Percentiles rank a stretch among this genome's conserved stretches.
phyloP scores from a whole-genome alignment of 768 basidiomycete genomes.

The Chalciporus sphaerocephalus region DNA sequence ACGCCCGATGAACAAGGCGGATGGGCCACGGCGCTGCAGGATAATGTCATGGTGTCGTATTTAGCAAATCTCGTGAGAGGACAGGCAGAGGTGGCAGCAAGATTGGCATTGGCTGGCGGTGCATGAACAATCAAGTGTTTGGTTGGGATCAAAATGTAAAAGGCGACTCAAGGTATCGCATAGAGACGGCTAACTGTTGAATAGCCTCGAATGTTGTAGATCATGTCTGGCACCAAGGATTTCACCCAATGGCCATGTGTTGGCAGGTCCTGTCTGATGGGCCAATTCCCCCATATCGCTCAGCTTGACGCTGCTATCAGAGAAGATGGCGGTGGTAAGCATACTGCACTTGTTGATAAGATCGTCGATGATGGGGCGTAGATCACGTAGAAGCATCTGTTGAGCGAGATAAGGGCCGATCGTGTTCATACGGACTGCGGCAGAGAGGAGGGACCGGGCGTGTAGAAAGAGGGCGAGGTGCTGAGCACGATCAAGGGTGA shows the following conservation, averaged over 20 bases:
- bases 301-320: constrained; percentile 2
- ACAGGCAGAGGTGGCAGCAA: constrained; percentile 87
- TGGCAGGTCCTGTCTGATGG: constrained; percentile 61
- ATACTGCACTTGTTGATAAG: constrained; percentile 44
- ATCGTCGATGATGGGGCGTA: constrained; percentile 60
- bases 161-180: background rate
- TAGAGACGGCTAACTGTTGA: constrained; percentile 64
- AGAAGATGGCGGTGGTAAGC: constrained; percentile 46
- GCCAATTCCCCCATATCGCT: constrained; percentile 12
- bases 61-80: constrained; percentile 89
- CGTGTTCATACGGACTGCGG: constrained; percentile 85
- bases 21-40: constrained; percentile 80
- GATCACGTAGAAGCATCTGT: constrained; percentile 72
- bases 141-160: constrained; percentile 6
- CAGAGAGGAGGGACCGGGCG: constrained; percentile 83
- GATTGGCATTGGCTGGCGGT: constrained; percentile 68
- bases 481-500: constrained; percentile 71
- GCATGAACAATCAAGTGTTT: constrained; percentile 12
- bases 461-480: constrained; percentile 93
- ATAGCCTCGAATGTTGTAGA: constrained; percentile 91
- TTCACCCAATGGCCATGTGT: constrained; percentile 96
- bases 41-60: constrained; percentile 93
- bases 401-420: constrained; percentile 93
- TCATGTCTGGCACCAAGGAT: constrained; percentile 88
- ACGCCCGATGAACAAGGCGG: constrained; percentile 68